Evolutionary conservation across 352 stramenopile genomes (phyloP).

Genomic region (Phytopythium montanum): DNA sequence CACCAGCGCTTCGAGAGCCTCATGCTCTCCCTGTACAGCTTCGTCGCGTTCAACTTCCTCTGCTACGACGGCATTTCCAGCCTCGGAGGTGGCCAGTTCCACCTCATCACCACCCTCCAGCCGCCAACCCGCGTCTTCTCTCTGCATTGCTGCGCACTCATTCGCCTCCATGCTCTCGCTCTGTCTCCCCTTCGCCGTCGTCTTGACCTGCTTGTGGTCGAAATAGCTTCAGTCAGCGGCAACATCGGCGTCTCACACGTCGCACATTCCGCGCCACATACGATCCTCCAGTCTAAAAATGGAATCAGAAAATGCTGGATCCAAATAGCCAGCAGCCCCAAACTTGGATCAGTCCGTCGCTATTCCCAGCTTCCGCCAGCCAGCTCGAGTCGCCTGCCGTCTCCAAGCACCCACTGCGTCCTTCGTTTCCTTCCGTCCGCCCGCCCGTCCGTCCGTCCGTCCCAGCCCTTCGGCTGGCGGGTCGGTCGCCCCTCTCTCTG

Average conservation of each 20-base stretch:
- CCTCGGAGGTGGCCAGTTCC: neutral
- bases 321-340: neutral
- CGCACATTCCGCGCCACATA: neutral
- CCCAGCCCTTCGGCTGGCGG: neutral
- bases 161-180: neutral
- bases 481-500: neutral
- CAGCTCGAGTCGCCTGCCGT: neutral
- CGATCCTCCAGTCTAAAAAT: slow-evolving; percentile 4
- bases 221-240: neutral
- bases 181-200: neutral
- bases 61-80: neutral
- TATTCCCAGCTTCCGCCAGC: neutral
- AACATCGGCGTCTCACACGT: neutral
- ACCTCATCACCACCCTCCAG: neutral
- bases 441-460: neutral
- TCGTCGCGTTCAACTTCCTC: neutral
- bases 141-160: neutral
- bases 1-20: neutral
- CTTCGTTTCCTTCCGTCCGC: neutral
- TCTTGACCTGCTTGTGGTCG: neutral
- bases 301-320: slow-evolving; percentile 4
- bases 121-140: neutral
- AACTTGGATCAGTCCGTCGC: neutral
- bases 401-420: neutral
- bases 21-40: neutral